Conservation (phyloP, 208 protist species). For the Jaenimonas drosophilae region DNA sequence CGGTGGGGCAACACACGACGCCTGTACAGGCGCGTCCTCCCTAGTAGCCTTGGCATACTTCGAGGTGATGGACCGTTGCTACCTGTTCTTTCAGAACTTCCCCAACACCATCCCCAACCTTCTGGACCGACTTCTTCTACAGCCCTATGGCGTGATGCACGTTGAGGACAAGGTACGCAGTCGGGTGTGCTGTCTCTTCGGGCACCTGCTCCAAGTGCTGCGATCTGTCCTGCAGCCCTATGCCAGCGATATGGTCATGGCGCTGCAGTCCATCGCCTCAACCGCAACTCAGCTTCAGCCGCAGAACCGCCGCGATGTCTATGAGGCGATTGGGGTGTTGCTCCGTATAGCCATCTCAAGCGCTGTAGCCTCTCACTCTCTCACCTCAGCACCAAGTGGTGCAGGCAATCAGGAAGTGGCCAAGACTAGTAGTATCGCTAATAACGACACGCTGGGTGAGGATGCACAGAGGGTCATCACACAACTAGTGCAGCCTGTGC, state of each 20-base stretch:
- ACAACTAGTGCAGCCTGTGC: too few relatives aligned
- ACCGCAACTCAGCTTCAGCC: conserved; percentile 17
- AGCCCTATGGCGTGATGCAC: conserved; percentile 59
- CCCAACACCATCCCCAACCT: conserved; percentile 34
- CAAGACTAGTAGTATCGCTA: too few relatives aligned
- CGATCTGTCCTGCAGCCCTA: conserved; percentile 21
- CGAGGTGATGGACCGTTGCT: conserved; percentile 64
- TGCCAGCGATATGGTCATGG: conserved; percentile 44
- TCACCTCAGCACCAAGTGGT: neutral
- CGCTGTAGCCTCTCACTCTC: too few relatives aligned
- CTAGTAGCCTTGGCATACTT: conserved; percentile 70
- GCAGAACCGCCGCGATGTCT: conserved; percentile 52
- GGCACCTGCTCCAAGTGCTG: conserved; percentile 51
- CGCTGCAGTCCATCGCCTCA: conserved; percentile 40
- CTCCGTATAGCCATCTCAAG: conserved; percentile 24
- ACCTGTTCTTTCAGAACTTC: conserved; percentile 57
- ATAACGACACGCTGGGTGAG: too few relatives aligned
- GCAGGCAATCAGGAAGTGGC: too few relatives aligned
- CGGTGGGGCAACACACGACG: too few relatives aligned
- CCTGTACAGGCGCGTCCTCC: conserved; percentile 8
- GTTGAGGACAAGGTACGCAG: conserved; percentile 31
- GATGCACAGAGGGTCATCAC: too few relatives aligned
- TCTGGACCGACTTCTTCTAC: conserved; percentile 55
- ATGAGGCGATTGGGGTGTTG: conserved; percentile 56
- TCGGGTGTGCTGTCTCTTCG: conserved; percentile 64